phyloP scores from a whole-genome alignment of 768 basidiomycete genomes.

The Mycena venus region DNA sequence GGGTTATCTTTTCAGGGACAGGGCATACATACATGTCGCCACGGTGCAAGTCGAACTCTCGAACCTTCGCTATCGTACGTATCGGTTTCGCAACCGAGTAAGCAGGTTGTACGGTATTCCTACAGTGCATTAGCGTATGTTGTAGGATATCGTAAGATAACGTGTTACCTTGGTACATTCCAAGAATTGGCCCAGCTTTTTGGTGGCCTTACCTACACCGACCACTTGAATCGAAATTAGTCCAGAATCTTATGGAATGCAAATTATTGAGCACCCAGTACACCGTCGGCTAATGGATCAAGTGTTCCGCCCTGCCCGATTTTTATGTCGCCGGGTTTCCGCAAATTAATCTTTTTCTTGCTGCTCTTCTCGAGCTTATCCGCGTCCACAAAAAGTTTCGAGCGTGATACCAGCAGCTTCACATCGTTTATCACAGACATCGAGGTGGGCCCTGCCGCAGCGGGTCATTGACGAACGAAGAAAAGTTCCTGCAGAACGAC shows the following conservation, averaged over 20 bases:
- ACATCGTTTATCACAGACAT: slow-evolving; percentile 92
- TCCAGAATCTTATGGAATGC: not conserved
- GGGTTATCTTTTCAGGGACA: not conserved
- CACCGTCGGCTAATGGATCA: slow-evolving; percentile 96
- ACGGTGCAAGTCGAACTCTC: slow-evolving; percentile 80
- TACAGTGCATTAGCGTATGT: slow-evolving; percentile 44
- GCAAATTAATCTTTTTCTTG: slow-evolving; percentile 59
- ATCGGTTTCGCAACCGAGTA: slow-evolving; percentile 96
- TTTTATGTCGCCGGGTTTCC: slow-evolving; percentile 68
- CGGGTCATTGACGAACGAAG: not conserved
- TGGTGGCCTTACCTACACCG: slow-evolving; percentile 91
- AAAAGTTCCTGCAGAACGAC: not conserved
- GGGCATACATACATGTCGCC: slow-evolving; percentile 71
- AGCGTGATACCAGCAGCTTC: slow-evolving; percentile 82
- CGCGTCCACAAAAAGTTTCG: slow-evolving; percentile 82
- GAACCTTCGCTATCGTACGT: slow-evolving; percentile 93
- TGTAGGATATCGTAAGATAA: not conserved
- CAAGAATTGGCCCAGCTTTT: slow-evolving; percentile 85
- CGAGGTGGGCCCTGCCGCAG: slow-evolving; percentile 83
- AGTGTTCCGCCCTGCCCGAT: slow-evolving; percentile 95
- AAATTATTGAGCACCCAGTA: slow-evolving; percentile 72
- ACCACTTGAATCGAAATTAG: slow-evolving; percentile 68
- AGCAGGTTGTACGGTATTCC: slow-evolving; percentile 93
- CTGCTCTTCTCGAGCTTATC: slow-evolving; percentile 66
- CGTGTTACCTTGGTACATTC: slow-evolving; percentile 90